Percentiles rank a stretch among this genome's conserved stretches.
These are phyloP conservation scores for Pythium utonaiense DNA, from an alignment of 352 stramenopile genomes.

Conservation along the genomic window DNA sequence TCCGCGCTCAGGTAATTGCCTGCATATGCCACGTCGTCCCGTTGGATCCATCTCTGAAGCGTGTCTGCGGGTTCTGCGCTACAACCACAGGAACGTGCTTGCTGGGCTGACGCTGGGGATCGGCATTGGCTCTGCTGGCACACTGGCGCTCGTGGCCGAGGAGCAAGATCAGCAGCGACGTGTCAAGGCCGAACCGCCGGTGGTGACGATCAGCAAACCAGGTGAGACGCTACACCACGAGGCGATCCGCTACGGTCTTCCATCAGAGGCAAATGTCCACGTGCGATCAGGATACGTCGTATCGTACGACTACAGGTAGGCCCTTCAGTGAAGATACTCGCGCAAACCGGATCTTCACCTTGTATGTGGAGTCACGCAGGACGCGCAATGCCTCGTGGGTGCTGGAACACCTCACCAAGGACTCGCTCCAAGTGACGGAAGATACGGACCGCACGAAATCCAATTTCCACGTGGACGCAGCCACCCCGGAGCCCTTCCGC, in stretches of 20 bases:
- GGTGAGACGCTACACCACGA: constrained; percentile 39
- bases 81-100: constrained; percentile 6
- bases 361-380: constrained; percentile 22
- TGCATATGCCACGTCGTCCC: background rate
- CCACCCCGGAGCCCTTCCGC: constrained; percentile 72
- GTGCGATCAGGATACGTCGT: constrained; percentile 79
- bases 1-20: background rate
- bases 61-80: background rate
- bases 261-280: constrained; percentile 65
- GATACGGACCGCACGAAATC: constrained; percentile 82
- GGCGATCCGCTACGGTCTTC: constrained; percentile 67
- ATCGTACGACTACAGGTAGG: constrained; percentile 79
- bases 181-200: background rate
- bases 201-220: constrained; percentile 8
- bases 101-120: constrained; percentile 15
- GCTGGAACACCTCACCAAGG: constrained; percentile 75
- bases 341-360: too few relatives aligned
- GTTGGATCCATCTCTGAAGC: background rate
- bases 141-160: constrained; percentile 12
- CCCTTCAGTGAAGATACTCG: background rate
- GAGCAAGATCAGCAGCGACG: constrained; percentile 6
- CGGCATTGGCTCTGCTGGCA: constrained; percentile 13
- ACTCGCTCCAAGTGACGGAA: constrained; percentile 59
- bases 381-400: constrained; percentile 86
- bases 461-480: constrained; percentile 81